These are phyloP conservation scores for Saturnispora dispora DNA, from an alignment of 805 yeast species.

Conservation along the genomic window DNA sequence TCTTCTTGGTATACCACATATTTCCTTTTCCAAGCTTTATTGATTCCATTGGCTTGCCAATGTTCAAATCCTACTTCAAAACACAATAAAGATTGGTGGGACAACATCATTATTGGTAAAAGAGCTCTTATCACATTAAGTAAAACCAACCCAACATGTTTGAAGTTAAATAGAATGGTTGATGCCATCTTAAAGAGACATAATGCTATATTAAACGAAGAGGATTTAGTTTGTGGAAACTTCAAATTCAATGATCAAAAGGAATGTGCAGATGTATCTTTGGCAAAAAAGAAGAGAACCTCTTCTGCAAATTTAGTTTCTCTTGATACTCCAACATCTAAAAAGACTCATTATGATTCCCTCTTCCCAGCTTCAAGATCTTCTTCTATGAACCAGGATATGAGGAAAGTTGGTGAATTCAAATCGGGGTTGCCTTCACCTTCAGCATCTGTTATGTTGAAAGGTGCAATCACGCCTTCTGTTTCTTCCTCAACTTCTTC, in stretches of 20 bases:
- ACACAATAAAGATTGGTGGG: slow-evolving; percentile 36
- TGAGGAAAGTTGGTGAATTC: not conserved
- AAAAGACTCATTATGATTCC: slow-evolving; percentile 5
- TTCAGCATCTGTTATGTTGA: not conserved
- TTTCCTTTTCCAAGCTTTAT: slow-evolving; percentile 53
- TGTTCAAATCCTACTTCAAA: slow-evolving; percentile 42
- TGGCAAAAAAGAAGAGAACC: slow-evolving; percentile 2
- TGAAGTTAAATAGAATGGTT: slow-evolving; percentile 36
- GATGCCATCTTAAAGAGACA: slow-evolving; percentile 29
- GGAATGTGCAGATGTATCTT: not conserved
- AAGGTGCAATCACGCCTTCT: not conserved
- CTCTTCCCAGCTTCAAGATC: slow-evolving; percentile 2
- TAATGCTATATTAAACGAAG: slow-evolving; percentile 12
- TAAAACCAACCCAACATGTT: slow-evolving; percentile 37
- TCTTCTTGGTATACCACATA: slow-evolving; percentile 58
- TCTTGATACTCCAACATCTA: not conserved
- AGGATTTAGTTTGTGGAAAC: slow-evolving; percentile 3
- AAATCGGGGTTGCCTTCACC: not conserved
- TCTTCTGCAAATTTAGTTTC: slow-evolving; percentile 1
- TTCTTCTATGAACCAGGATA: slow-evolving; percentile 2
- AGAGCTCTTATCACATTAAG: slow-evolving; percentile 30
- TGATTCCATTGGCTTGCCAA: slow-evolving; percentile 47
- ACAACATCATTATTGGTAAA: slow-evolving; percentile 36
- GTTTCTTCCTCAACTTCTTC: not conserved
- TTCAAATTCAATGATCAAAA: slow-evolving; percentile 3